Conservation (phyloP, 164 flowering plant genomes). For the Cinnamomum micranthum region DNA sequence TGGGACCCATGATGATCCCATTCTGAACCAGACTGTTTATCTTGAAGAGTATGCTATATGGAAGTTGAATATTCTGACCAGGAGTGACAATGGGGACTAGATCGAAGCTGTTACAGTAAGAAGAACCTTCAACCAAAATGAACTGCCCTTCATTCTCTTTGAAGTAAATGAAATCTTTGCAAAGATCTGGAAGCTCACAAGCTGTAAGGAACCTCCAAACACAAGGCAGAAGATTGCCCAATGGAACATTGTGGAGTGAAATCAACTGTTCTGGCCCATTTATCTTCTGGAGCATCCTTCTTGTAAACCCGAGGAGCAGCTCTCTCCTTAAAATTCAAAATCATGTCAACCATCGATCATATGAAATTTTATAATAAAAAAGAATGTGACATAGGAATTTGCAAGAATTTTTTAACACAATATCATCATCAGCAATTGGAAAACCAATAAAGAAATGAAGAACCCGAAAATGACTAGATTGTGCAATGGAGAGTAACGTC, state of each 20-base stretch:
- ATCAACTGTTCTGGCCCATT: slow-evolving; percentile 69
- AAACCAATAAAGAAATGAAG: neutral
- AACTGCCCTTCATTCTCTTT: slow-evolving; percentile 39
- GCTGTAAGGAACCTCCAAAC: slow-evolving; percentile 55
- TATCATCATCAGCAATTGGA: no score
- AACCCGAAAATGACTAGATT: neutral
- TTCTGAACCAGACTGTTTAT: slow-evolving; percentile 63
- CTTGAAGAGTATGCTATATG: slow-evolving; percentile 63
- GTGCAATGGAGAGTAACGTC: neutral
- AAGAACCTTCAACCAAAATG: slow-evolving; percentile 28
- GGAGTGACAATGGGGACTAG: slow-evolving; percentile 68
- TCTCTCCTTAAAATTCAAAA: slow-evolving; percentile 31
- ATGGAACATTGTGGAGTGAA: slow-evolving; percentile 50
- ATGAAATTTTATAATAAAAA: no score
- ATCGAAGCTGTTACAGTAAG: slow-evolving; percentile 31
- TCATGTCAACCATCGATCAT: slow-evolving; percentile 1
- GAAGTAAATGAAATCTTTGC: slow-evolving; percentile 38
- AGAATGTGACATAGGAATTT: neutral
- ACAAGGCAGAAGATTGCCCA: slow-evolving; percentile 77
- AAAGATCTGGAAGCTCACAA: slow-evolving; percentile 41
- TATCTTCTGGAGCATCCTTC: slow-evolving; percentile 51
- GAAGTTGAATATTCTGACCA: slow-evolving; percentile 37
- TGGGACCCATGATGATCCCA: slow-evolving; percentile 66
- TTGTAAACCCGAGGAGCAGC: slow-evolving; percentile 67
- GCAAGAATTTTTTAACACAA: neutral